phyloP scores from a whole-genome alignment of 805 yeast species.

The Cyberlindnera mycetangii region DNA sequence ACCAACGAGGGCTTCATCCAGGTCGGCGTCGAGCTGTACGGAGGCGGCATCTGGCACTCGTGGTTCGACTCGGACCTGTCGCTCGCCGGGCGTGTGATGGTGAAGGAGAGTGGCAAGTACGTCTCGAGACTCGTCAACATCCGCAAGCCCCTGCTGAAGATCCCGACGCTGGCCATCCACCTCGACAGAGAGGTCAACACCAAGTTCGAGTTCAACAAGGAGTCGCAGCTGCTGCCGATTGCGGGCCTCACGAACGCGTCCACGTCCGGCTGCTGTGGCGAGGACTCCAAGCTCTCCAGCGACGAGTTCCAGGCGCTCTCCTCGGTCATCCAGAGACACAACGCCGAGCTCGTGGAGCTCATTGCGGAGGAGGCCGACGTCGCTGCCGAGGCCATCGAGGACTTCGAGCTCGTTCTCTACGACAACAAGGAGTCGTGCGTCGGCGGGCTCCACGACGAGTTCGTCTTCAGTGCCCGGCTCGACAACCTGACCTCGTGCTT shows the following conservation, averaged over 20 bases:
- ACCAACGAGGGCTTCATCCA: constrained; percentile 74
- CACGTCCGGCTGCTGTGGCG: constrained; percentile 46
- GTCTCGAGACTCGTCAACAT: constrained; percentile 74
- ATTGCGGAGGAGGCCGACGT: constrained; percentile 66
- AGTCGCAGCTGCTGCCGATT: constrained; percentile 81
- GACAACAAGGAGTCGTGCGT: constrained; percentile 81
- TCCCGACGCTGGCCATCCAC: constrained; percentile 94
- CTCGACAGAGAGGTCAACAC: constrained; percentile 71
- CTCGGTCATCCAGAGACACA: constrained; percentile 70
- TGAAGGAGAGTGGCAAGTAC: constrained; percentile 42
- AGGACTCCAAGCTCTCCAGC: constrained; percentile 41
- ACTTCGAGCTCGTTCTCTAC: constrained; percentile 81
- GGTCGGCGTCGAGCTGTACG: constrained; percentile 91
- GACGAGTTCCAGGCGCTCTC: constrained; percentile 65
- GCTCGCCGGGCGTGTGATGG: constrained; percentile 88
- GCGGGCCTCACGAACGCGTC: constrained; percentile 57
- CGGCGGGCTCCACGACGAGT: constrained; percentile 90
- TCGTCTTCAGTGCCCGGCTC: constrained; percentile 85
- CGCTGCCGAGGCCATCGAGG: constrained; percentile 61
- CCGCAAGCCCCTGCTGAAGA: constrained; percentile 79
- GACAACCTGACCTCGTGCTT: constrained; percentile 90
- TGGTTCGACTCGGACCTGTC: constrained; percentile 96
- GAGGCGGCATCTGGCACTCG: constrained; percentile 95
- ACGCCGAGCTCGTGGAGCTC: constrained; percentile 61
- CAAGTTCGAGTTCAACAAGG: constrained; percentile 87